Conservation (phyloP, 1,284 basidiomycete genomes). For the Erythrobasidium hasegawianum region DNA sequence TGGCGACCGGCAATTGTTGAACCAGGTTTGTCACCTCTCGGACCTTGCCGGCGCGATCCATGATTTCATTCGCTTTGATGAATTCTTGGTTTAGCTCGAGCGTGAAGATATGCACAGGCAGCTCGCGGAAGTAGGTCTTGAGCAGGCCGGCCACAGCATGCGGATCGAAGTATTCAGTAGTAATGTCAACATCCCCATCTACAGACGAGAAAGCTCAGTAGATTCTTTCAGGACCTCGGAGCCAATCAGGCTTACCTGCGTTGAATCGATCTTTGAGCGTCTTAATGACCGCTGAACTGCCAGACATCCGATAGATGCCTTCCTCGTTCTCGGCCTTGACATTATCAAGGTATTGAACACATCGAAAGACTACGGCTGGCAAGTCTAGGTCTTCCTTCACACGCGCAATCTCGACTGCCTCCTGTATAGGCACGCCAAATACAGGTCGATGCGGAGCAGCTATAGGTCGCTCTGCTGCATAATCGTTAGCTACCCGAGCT, state of each 20-base stretch:
- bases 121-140: conserved; percentile 82
- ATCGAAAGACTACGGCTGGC: conserved; percentile 90
- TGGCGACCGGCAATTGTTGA: conserved; percentile 77
- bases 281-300: conserved; percentile 74
- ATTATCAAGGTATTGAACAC: conserved; percentile 53
- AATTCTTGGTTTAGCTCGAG: conserved; percentile 81
- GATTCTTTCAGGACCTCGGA: too few relatives aligned
- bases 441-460: conserved; percentile 59
- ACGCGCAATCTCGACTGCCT: conserved; percentile 80
- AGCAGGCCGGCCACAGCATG: conserved; percentile 90
- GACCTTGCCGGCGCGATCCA: conserved; percentile 80
- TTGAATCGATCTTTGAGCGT: conserved; percentile 89
- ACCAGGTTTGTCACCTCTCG: conserved; percentile 80
- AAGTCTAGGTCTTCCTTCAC: conserved; percentile 67
- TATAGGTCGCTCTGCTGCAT: neutral
- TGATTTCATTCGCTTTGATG: conserved; percentile 84
- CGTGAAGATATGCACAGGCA: conserved; percentile 87
- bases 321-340: conserved; percentile 89
- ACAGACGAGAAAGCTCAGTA: neutral
- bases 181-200: conserved; percentile 88
- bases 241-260: conserved; percentile 60
- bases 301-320: conserved; percentile 82
- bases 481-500: neutral
- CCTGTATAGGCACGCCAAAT: conserved; percentile 82
- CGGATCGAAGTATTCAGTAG: conserved; percentile 86